Conservation (phyloP, 768 basidiomycete genomes). For the Tricholoma terreum region DNA sequence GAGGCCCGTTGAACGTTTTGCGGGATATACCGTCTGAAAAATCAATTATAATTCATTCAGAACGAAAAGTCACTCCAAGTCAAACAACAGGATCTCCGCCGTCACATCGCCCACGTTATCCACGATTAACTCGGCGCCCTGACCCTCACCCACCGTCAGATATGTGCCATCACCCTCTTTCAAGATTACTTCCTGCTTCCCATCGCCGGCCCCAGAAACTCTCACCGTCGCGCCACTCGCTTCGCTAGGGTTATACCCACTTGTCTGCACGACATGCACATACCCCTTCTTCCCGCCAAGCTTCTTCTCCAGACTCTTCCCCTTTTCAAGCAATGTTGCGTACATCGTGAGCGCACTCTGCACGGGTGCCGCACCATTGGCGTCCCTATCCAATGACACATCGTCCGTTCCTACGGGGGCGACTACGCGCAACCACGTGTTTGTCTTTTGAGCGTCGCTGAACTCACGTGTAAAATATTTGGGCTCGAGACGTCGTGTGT, state of each 20-base stretch:
- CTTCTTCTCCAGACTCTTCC: slow-evolving; percentile 48
- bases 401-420: slow-evolving; percentile 63
- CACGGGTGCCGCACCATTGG: slow-evolving; percentile 77
- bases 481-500: slow-evolving; percentile 50
- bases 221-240: slow-evolving; percentile 58
- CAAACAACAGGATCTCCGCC: slow-evolving; percentile 80
- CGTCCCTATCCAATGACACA: slow-evolving; percentile 63
- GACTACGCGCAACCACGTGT: slow-evolving; percentile 71
- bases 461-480: slow-evolving; percentile 89
- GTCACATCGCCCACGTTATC: slow-evolving; percentile 63
- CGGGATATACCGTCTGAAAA: too few relatives aligned
- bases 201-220: slow-evolving; percentile 38
- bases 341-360: slow-evolving; percentile 67
- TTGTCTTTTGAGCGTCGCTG: slow-evolving; percentile 74
- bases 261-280: slow-evolving; percentile 82
- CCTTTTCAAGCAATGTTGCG: slow-evolving; percentile 67
- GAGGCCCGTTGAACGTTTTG: too few relatives aligned
- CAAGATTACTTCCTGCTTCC: slow-evolving; percentile 43
- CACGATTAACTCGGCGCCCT: slow-evolving; percentile 39
- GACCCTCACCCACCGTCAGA: slow-evolving; percentile 45
- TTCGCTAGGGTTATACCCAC: slow-evolving; percentile 66
- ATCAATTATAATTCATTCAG: too few relatives aligned
- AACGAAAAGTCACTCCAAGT: slow-evolving; percentile 50
- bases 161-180: slow-evolving; percentile 90
- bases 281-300: slow-evolving; percentile 66